Conservation (phyloP, 129 eudicot species). For the Apium graveolens region DNA sequence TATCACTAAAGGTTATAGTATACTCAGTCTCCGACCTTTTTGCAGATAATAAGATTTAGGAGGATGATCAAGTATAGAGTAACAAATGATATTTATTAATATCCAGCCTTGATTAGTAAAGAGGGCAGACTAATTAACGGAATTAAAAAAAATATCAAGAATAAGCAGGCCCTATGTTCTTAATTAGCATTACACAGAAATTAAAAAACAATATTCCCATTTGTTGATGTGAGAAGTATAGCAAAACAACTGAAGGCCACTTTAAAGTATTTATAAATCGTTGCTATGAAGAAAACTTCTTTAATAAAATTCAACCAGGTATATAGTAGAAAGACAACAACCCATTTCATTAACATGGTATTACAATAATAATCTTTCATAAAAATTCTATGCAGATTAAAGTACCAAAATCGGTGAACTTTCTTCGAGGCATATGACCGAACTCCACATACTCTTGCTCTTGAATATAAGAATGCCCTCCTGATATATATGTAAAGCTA, state of each 20-base stretch:
- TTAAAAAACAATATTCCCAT: not conserved
- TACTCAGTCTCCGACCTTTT: not conserved
- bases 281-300: not conserved
- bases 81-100: not conserved
- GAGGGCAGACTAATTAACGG: no score
- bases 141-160: not conserved
- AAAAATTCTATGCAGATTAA: not conserved
- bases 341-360: not conserved
- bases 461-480: no score
- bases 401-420: conserved; percentile 48
- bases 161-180: not conserved
- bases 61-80: not conserved
- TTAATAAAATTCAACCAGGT: not conserved
- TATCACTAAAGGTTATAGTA: not conserved
- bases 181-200: not conserved
- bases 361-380: not conserved
- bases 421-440: conserved; percentile 38
- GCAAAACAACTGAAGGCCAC: not conserved
- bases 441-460: conserved; percentile 52
- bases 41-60: not conserved
- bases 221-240: not conserved
- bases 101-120: not conserved
- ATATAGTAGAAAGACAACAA: not conserved
- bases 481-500: no score
- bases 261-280: not conserved